phyloP scores from a whole-genome alignment of 495 filamentous ascomycete genomes.

The Neurospora sp. region DNA sequence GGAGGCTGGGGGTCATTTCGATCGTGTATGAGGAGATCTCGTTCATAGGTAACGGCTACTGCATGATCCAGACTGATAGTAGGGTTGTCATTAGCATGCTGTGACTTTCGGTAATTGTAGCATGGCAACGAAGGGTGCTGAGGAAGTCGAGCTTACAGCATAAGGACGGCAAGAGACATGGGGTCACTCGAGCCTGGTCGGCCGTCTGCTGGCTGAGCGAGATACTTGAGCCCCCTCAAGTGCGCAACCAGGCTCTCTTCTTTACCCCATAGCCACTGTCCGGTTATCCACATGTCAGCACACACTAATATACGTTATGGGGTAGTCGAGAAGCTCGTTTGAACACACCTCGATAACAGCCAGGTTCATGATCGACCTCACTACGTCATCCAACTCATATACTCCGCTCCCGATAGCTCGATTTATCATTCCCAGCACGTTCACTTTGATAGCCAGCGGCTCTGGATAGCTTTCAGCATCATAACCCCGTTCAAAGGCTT shows the following conservation, averaged over 20 bases:
- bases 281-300: background rate
- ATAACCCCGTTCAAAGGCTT: constrained; percentile 3
- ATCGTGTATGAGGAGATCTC: constrained; percentile 8
- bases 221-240: constrained; percentile 11
- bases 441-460: constrained; percentile 8
- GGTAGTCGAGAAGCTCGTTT: background rate
- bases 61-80: constrained; percentile 13
- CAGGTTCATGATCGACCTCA: constrained; percentile 15
- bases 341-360: constrained; percentile 14
- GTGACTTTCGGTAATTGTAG: background rate
- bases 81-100: background rate
- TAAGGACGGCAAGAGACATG: constrained; percentile 1
- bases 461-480: constrained; percentile 5
- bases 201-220: constrained; percentile 11
- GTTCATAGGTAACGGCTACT: constrained; percentile 14
- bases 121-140: background rate
- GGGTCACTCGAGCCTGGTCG: constrained; percentile 6
- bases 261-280: constrained; percentile 19
- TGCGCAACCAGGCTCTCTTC: constrained; percentile 16
- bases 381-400: constrained; percentile 11
- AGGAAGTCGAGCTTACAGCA: constrained; percentile 2
- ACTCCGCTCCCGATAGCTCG: constrained; percentile 4
- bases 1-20: background rate
- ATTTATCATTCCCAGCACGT: constrained; percentile 16
- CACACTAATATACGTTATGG: background rate